Conservation (phyloP, 208 protist species). For the Tritrichomonas foetus region DNA sequence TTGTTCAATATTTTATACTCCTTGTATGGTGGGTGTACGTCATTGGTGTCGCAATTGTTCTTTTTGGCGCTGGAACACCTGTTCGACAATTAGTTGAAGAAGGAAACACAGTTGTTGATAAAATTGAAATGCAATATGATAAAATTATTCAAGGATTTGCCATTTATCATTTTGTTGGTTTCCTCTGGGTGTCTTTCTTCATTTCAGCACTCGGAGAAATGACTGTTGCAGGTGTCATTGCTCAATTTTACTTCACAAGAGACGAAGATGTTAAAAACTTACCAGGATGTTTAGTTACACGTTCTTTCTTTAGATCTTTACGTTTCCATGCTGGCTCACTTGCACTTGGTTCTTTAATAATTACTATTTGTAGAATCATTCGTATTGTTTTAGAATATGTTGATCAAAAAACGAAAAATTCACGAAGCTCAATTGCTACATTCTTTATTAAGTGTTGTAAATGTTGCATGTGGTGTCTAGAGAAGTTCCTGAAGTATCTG, state of each 20-base stretch:
- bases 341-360: neutral
- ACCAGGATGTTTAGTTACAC: too few species aligned
- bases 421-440: neutral
- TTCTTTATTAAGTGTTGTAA: neutral
- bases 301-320: neutral
- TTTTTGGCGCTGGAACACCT: neutral
- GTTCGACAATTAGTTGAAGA: neutral
- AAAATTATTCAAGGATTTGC: neutral
- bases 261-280: neutral
- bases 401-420: neutral
- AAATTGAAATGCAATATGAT: neutral
- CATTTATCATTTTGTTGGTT: slow-evolving; percentile 27
- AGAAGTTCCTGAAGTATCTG: slow-evolving; percentile 12
- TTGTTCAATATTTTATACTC: neutral
- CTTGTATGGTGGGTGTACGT: slow-evolving; percentile 17
- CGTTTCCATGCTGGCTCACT: neutral
- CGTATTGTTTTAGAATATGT: neutral
- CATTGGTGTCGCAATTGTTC: slow-evolving; percentile 7
- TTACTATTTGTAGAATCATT: neutral
- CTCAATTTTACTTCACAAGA: neutral
- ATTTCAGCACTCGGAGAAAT: neutral
- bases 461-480: neutral
- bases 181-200: slow-evolving; percentile 15
- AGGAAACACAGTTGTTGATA: neutral
- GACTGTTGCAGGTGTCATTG: slow-evolving; percentile 6